Base-by-base conservation (phyloP, 1,139 yeast genomes). In the Saccharomyces hybrid region DNA sequence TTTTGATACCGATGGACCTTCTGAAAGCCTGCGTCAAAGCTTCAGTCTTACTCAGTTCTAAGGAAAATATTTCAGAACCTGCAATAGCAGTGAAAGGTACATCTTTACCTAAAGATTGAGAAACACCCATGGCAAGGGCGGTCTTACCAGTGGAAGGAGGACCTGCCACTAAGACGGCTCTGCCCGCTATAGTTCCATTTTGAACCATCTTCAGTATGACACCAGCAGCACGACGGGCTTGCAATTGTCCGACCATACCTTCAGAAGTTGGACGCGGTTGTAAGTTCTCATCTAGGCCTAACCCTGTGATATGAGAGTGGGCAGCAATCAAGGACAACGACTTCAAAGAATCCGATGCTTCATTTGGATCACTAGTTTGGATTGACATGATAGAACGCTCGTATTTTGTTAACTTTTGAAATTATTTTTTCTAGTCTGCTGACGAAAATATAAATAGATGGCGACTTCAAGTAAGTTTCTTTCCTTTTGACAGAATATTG, bases 111-210 rank as follows among this genome's bases (percentile, higher is more conserved):
- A 95, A 78, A 50, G 84, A 82, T 71, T 93, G 98, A 11, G 97
- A 81, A 56, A 93, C 77, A 30, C 97, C 99, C 93, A 91, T 90
- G 30, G 99, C 99, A 66, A 95, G 84, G 52, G 99, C 99, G 9
- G 99, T 95, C 71, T 95, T 95, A 71, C 99, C 99, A 1, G 99
- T 95, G 1, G 96, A 87, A 34, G 99, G 99, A 8, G 99, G 99
- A 6, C 99, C 99, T 0, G 99, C 98, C 59, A 95, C 80, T 62
- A 95, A 75, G 32, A 91, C 95, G 1, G 98, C 98, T 62, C 98
- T 82, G 16, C 99, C 99, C 5, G 99, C 98, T 68, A 95, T 93
- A 62, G 88, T 82, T 38, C 97, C 97, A 49, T 86, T 89, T 69
- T 88, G 88, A 57, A 93, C 88, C 96, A 95, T 88, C 74, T 87